Conservation (phyloP, 139 green algal genomes). For the Chlamydomonas sphaeroides region DNA sequence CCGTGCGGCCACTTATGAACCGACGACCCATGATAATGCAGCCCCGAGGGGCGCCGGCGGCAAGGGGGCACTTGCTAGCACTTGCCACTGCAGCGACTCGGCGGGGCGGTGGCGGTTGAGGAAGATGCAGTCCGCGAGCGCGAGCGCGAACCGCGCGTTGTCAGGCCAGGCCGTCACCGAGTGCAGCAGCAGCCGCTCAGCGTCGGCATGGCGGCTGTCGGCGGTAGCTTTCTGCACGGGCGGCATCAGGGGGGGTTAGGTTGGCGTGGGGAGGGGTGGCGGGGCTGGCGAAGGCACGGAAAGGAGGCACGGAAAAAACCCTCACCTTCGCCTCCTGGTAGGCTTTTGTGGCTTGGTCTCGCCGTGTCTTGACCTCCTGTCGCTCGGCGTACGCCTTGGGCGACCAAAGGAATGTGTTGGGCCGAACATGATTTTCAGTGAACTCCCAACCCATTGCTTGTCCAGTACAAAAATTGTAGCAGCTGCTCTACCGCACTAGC, state of each 20-base stretch:
- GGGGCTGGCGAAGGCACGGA: neutral
- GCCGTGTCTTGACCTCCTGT: constrained; percentile 35
- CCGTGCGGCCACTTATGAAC: too few relatives aligned
- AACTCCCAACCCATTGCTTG: constrained; percentile 28
- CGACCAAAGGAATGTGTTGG: constrained; percentile 46
- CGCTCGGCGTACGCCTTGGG: constrained; percentile 38
- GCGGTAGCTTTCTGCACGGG: neutral
- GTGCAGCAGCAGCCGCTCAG: constrained; percentile 30
- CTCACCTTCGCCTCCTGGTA: constrained; percentile 37
- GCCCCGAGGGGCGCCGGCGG: too few relatives aligned
- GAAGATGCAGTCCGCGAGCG: constrained; percentile 38
- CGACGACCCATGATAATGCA: too few relatives aligned
- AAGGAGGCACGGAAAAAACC: neutral
- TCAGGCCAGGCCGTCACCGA: constrained; percentile 41
- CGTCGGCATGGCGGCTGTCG: constrained; percentile 10
- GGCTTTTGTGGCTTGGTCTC: constrained; percentile 7
- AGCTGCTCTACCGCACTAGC: too few relatives aligned
- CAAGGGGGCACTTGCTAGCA: too few relatives aligned
- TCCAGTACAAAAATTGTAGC: too few relatives aligned
- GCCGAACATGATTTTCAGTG: constrained; percentile 45
- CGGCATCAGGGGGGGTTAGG: too few relatives aligned
- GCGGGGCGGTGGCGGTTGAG: neutral
- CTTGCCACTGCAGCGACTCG: constrained; percentile 18
- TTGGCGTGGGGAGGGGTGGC: neutral
- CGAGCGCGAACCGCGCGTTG: constrained; percentile 32